Evolutionary conservation across 2,329 filamentous ascomycete genomes (phyloP).

Genomic region (Ilyonectria mors-panacis): DNA sequence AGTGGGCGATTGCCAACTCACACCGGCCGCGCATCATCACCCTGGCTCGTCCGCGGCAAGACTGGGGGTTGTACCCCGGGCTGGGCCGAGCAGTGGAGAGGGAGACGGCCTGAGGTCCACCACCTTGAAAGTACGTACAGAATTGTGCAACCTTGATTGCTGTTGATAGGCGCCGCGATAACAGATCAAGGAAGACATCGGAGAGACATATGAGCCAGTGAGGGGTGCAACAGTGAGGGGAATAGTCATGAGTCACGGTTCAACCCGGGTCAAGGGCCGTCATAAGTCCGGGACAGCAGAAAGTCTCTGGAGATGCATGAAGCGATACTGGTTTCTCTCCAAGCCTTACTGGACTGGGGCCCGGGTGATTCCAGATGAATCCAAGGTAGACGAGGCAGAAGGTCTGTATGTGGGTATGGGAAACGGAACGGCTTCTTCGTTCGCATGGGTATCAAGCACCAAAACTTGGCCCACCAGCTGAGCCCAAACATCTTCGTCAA

Average conservation of each 20-base stretch:
- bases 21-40: slow-evolving; percentile 17
- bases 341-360: slow-evolving; percentile 22
- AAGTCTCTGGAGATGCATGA: slow-evolving; percentile 25
- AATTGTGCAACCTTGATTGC: background rate
- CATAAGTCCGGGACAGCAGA: background rate
- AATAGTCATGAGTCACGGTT: background rate
- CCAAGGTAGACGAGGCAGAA: slow-evolving; percentile 22
- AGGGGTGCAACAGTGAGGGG: background rate
- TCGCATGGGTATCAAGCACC: slow-evolving; percentile 15
- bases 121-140: slow-evolving; percentile 4
- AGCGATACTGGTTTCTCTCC: slow-evolving; percentile 41
- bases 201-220: background rate
- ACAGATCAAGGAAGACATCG: background rate
- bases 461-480: background rate
- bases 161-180: slow-evolving; percentile 13
- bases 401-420: slow-evolving; percentile 11
- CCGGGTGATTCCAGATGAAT: slow-evolving; percentile 41
- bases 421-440: slow-evolving; percentile 26
- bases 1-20: slow-evolving; percentile 42
- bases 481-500: background rate
- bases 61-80: slow-evolving; percentile 29
- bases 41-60: slow-evolving; percentile 34
- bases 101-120: slow-evolving; percentile 13
- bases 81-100: slow-evolving; percentile 43
- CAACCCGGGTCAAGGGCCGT: background rate